Evolutionary conservation across 2,329 filamentous ascomycete species (phyloP), one percentile per base, ranked within the genome.

Genomic region (Pseudohalonectria lignicola): DNA sequence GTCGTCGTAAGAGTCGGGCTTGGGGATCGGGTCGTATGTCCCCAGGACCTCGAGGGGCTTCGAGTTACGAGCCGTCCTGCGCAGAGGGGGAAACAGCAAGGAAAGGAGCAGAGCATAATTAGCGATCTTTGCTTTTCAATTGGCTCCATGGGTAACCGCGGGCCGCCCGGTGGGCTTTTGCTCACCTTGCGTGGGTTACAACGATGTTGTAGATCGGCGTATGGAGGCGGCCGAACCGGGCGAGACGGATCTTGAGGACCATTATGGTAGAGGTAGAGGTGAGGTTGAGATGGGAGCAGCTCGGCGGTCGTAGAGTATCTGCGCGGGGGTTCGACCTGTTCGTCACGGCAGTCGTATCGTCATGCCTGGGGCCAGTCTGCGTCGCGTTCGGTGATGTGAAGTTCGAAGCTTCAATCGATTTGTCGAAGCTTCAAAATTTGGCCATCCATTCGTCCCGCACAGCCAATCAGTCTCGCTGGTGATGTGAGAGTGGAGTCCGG

Each of bases 161-260:
- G n/a, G n/a, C n/a, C n/a, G n/a, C n/a, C n/a, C n/a, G n/a, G n/a
- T n/a, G n/a, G n/a, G n/a, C n/a, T n/a, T n/a, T n/a, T n/a, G 10
- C 69, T 47, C 74, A 93, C 85, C 88, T 80, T 34, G 88, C 88
- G 54, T 96, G 90, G 13, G 87, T 76, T 47, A 98, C 85, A 48
- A 96, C 86, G 46, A 98, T 95, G 66, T 98, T 98, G 73, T 94
- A 98, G 52, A 95, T 82, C 3, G 92, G 90, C n/a, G 76, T 60
- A 57, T 94, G 88, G 47, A 75, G 78, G 60, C 82, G 86, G 56
- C 88, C 87, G 60, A 96, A 94, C 60, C 92, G 88, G 51, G 92
- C 85, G 50, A 98, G 79, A 42, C 92, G 82, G 60, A 98, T 92
- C 60, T 84, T 84, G 53, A 98, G 73, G 45, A 96, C 90, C 92